These are phyloP conservation scores for Dicorynia guianensis DNA, from an alignment of 306 rosid species.

Conservation along the genomic window DNA sequence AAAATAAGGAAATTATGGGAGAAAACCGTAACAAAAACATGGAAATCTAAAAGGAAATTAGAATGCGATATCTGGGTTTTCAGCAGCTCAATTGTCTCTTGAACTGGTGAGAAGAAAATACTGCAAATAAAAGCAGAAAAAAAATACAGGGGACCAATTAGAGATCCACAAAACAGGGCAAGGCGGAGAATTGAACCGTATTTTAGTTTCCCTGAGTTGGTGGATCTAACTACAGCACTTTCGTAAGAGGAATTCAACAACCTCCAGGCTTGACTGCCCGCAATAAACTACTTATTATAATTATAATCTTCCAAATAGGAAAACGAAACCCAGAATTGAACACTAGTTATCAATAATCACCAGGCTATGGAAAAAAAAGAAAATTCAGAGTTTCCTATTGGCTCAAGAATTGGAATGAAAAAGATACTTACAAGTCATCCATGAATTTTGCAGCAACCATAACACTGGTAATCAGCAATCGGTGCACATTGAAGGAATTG, in stretches of 20 bases:
- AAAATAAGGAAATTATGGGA: conserved; percentile 8
- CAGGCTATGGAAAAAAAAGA: background rate
- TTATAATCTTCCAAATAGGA: background rate
- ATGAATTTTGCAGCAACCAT: conserved; percentile 96
- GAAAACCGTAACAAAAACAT: background rate
- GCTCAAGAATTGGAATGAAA: background rate
- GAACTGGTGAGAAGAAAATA: background rate
- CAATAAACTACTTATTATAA: background rate
- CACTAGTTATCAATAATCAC: background rate
- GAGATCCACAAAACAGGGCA: conserved; percentile 1
- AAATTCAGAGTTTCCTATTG: too few relatives aligned
- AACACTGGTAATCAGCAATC: conserved; percentile 89
- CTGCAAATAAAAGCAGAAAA: background rate
- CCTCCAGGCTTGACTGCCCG: background rate
- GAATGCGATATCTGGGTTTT: conserved; percentile 34
- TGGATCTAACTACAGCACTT: conserved; percentile 10
- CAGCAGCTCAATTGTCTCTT: background rate
- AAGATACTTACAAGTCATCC: conserved; percentile 86
- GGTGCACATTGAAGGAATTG: conserved; percentile 87
- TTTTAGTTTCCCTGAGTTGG: background rate
- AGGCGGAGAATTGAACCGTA: conserved; percentile 21
- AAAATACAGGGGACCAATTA: background rate
- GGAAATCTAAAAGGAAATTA: conserved; percentile 23
- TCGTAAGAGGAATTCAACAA: conserved; percentile 12
- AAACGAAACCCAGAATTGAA: conserved; percentile 7